phyloP scores from a whole-genome alignment of 1,284 basidiomycete species.

The Takashimella koratensis region DNA sequence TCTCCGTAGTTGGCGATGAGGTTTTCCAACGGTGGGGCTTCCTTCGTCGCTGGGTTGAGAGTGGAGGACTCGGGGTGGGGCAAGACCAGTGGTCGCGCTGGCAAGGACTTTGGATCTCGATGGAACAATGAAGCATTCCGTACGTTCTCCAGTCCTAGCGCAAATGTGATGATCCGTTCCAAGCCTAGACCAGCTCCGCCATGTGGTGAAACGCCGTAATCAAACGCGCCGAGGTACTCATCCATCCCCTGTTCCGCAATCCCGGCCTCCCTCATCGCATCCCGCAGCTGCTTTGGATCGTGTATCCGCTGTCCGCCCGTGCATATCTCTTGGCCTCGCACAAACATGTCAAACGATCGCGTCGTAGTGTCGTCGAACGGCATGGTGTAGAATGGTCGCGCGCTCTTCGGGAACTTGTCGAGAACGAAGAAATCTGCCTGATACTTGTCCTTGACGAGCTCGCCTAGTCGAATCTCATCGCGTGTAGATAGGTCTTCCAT shows the following conservation, averaged over 20 bases:
- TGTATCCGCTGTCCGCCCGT: too few species aligned
- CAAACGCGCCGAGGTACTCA: too few species aligned
- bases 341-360: constrained; percentile 56
- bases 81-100: constrained; percentile 16
- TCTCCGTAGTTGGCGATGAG: constrained; percentile 58
- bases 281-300: too few species aligned
- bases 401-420: constrained; percentile 86
- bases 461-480: constrained; percentile 81
- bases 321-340: too few species aligned
- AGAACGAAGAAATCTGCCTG: constrained; percentile 93
- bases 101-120: constrained; percentile 38
- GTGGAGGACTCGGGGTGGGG: constrained; percentile 27
- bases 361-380: too few species aligned
- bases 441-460: constrained; percentile 82
- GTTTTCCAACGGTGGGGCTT: constrained; percentile 43
- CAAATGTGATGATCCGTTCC: too few species aligned
- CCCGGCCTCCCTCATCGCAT: too few species aligned
- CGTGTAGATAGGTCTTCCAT: constrained; percentile 47
- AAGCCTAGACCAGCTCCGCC: too few species aligned
- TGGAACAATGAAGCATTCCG: constrained; percentile 53
- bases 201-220: too few species aligned
- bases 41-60: constrained; percentile 1
- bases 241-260: too few species aligned
- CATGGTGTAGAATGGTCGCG: constrained; percentile 95
- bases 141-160: too few species aligned